Evolutionary conservation across 257 asterid genomes (phyloP).

Genomic region (Capsicum pubescens): DNA sequence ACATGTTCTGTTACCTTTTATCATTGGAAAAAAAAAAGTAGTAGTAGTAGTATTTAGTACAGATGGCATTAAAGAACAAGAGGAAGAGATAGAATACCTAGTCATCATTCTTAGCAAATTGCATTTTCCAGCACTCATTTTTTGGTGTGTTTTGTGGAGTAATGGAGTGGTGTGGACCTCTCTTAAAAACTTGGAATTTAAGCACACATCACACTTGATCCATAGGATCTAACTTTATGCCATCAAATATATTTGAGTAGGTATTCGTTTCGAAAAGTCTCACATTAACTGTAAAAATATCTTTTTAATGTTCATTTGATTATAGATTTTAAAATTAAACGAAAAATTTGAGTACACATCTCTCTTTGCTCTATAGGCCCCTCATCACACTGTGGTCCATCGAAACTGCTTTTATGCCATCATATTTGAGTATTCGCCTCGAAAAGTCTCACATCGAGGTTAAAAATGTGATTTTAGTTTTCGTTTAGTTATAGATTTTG

Average conservation of each 20-base stretch:
- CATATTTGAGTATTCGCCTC: too few relatives aligned
- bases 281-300: neutral
- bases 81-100: constrained; percentile 7
- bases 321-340: too few relatives aligned
- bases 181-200: neutral
- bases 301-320: too few relatives aligned
- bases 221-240: too few relatives aligned
- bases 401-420: too few relatives aligned
- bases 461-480: too few relatives aligned
- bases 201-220: neutral
- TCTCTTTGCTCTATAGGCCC: too few relatives aligned
- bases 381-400: too few relatives aligned
- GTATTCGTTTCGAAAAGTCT: neutral
- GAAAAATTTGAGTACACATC: too few relatives aligned
- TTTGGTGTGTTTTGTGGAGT: neutral
- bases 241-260: too few relatives aligned
- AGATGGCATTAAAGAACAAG: constrained; percentile 12
- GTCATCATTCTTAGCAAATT: constrained; percentile 18
- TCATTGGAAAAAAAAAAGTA: neutral
- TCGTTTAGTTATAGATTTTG: too few relatives aligned
- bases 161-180: constrained; percentile 7
- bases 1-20: constrained; percentile 21
- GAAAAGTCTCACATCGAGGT: too few relatives aligned
- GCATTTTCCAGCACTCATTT: constrained; percentile 14
- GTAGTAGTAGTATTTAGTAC: neutral